Conservation (phyloP, 306 rosid genomes). For the Dryas octopetala region DNA sequence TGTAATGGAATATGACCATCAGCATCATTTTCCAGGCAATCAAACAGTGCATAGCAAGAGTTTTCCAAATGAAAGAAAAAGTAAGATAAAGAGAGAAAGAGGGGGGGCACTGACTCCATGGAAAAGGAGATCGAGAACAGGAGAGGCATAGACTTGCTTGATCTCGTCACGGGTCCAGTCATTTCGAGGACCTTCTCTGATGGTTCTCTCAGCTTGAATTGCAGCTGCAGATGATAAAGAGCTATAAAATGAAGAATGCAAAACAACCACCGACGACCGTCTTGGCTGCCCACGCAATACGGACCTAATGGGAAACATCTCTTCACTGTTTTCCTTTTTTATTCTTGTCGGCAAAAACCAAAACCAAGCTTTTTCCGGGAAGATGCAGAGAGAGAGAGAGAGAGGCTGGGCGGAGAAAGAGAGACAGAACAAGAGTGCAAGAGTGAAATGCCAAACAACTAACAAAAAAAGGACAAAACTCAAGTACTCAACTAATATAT, state of each 20-base stretch:
- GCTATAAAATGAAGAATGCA: conserved; percentile 37
- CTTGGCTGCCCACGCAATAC: conserved; percentile 5
- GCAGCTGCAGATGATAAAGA: conserved; percentile 68
- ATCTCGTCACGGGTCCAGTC: conserved; percentile 71
- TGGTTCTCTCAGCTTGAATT: conserved; percentile 60
- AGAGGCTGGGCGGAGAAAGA: background rate
- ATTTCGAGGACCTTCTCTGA: conserved; percentile 69
- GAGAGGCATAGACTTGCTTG: conserved; percentile 71
- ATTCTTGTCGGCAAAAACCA: conserved; percentile 15
- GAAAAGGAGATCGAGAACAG: conserved; percentile 92
- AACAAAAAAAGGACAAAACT: too few relatives aligned
- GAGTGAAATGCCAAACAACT: too few relatives aligned
- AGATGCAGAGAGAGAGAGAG: background rate
- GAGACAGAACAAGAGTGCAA: background rate
- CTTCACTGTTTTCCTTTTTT: background rate
- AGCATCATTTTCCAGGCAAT: conserved; percentile 18
- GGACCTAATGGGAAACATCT: conserved; percentile 23
- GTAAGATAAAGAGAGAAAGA: background rate
- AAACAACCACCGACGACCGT: conserved; percentile 17
- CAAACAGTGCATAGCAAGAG: conserved; percentile 7
- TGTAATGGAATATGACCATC: too few relatives aligned
- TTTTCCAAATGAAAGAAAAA: background rate
- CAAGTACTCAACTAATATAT: too few relatives aligned
- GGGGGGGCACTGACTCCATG: conserved; percentile 62
- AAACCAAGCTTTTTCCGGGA: background rate